A percentile compares a stretch with the other conserved stretches of the same genome.
phyloP scores from a whole-genome alignment of 1,139 yeast species.

The Blastobotrys indianensis region DNA sequence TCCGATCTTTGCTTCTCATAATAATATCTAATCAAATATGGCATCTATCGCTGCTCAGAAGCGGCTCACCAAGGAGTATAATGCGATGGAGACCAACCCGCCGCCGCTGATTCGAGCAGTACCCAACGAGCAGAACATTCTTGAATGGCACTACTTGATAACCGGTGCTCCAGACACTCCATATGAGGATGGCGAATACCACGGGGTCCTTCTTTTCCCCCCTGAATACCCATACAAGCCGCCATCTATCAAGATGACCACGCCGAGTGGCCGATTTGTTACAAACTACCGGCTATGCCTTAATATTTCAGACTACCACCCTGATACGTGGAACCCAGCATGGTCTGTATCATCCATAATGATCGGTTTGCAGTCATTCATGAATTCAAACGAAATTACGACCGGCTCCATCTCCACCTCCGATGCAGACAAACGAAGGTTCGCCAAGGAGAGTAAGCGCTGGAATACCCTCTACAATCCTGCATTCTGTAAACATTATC shows the following conservation, averaged over 20 bases:
- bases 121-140: constrained; percentile 71
- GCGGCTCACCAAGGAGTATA: constrained; percentile 70
- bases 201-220: constrained; percentile 80
- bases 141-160: constrained; percentile 65
- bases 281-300: constrained; percentile 76
- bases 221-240: constrained; percentile 88
- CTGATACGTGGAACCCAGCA: constrained; percentile 90
- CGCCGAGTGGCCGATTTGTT: constrained; percentile 78
- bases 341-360: constrained; percentile 87
- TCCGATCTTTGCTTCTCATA: too few relatives aligned
- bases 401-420: constrained; percentile 43
- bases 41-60: constrained; percentile 34
- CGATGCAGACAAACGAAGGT: constrained; percentile 38
- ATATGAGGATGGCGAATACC: constrained; percentile 81
- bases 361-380: constrained; percentile 76
- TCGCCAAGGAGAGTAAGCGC: constrained; percentile 50
- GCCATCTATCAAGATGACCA: constrained; percentile 81
- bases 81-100: constrained; percentile 63
- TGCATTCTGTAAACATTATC: constrained; percentile 6
- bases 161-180: constrained; percentile 88
- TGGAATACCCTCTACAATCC: constrained; percentile 44
- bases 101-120: constrained; percentile 79
- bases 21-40: constrained; percentile 20
- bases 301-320: constrained; percentile 89
- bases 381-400: constrained; percentile 40